Conservation (phyloP, 768 basidiomycete genomes). For the Suillus luteus region DNA sequence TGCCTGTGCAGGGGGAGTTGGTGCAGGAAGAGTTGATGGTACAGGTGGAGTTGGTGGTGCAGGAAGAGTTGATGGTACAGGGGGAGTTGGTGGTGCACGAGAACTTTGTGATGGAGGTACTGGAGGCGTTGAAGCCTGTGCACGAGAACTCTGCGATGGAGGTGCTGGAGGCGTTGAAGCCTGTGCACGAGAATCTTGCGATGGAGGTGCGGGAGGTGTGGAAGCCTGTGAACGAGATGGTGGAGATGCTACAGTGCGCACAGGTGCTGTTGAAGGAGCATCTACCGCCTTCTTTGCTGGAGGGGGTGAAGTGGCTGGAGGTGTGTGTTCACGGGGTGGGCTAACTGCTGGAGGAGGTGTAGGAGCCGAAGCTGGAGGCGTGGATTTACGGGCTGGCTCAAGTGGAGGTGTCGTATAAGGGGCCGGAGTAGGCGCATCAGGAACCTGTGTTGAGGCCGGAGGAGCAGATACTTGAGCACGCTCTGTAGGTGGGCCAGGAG, state of each 20-base stretch:
- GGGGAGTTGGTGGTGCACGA: conserved; percentile 18
- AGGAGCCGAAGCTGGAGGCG: conserved; percentile 20
- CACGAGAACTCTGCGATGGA: conserved; percentile 18
- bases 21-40: conserved; percentile 19
- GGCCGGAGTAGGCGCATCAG: conserved; percentile 9
- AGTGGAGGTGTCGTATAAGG: conserved; percentile 18
- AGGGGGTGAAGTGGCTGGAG: conserved; percentile 7
- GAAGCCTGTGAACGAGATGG: conserved; percentile 20
- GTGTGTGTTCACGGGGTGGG: neutral
- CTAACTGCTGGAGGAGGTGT: conserved; percentile 4
- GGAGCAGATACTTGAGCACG: neutral
- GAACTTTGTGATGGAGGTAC: conserved; percentile 16
- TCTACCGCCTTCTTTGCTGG: conserved; percentile 5
- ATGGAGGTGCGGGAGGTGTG: conserved; percentile 23
- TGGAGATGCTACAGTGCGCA: conserved; percentile 13
- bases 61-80: conserved; percentile 9
- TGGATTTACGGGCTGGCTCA: conserved; percentile 21
- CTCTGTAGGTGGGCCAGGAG: conserved; percentile 6
- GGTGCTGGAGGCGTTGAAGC: conserved; percentile 24
- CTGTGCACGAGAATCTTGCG: conserved; percentile 17
- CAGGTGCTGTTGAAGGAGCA: neutral
- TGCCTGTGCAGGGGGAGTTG: conserved; percentile 20
- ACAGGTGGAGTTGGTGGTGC: conserved; percentile 20
- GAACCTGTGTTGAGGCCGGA: conserved; percentile 8
- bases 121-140: conserved; percentile 21